These are phyloP conservation scores for Amylostereum chailletii DNA, from an alignment of 1,284 basidiomycete species.

Conservation along the genomic window DNA sequence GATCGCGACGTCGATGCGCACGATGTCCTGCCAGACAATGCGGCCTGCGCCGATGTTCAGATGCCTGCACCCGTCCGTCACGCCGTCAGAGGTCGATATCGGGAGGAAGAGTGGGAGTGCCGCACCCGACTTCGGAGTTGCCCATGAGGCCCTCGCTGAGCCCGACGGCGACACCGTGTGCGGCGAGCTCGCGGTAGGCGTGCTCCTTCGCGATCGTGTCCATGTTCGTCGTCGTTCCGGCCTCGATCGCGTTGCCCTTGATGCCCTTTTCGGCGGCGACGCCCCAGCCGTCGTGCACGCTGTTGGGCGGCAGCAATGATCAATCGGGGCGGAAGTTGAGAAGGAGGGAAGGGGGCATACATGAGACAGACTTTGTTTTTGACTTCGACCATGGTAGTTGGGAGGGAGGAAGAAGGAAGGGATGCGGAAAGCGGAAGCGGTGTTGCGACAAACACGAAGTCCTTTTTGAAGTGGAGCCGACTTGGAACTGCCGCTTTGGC, in stretches of 20 bases:
- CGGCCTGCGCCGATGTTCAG: conserved; percentile 89
- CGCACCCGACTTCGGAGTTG: conserved; percentile 90
- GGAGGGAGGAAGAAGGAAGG: background rate
- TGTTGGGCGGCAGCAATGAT: conserved; percentile 19
- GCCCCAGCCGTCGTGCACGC: conserved; percentile 94
- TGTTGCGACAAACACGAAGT: background rate
- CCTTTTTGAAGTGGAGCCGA: too few species aligned
- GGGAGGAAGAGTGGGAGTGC: background rate
- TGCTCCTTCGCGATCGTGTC: conserved; percentile 76
- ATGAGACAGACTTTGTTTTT: conserved; percentile 90
- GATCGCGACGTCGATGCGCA: conserved; percentile 84
- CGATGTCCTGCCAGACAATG: conserved; percentile 93
- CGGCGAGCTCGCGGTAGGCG: conserved; percentile 63
- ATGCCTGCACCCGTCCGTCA: conserved; percentile 44
- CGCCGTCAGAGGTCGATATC: conserved; percentile 1
- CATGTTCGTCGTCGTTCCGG: conserved; percentile 80
- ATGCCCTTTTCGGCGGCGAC: conserved; percentile 55
- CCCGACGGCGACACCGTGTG: conserved; percentile 83
- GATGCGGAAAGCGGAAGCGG: background rate
- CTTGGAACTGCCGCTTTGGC: too few species aligned
- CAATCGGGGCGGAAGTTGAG: background rate
- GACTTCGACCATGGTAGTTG: conserved; percentile 33
- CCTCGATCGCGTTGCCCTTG: conserved; percentile 83
- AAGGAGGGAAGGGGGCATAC: conserved; percentile 33
- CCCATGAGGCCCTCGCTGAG: conserved; percentile 90